Evolutionary conservation across 2,329 filamentous ascomycete genomes (phyloP).

Genomic region (Aspergillus calidoustus): DNA sequence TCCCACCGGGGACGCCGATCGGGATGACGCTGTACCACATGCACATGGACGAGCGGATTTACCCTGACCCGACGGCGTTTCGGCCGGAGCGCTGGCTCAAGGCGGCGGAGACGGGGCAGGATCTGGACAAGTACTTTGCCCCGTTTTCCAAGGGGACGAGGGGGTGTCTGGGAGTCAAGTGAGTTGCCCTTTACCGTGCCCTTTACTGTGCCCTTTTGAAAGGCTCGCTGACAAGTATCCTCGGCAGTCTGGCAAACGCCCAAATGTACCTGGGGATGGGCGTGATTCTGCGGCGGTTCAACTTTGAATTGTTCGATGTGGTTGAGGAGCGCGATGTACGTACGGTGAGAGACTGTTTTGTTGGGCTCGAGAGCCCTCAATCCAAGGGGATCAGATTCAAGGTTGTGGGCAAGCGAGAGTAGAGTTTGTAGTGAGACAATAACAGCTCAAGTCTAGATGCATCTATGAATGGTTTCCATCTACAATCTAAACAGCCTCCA

Average conservation of each 20-base stretch:
- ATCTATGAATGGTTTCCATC: not conserved
- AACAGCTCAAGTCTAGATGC: too few relatives aligned
- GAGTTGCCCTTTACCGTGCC: not conserved
- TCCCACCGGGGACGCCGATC: constrained; percentile 1
- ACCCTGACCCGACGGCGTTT: not conserved
- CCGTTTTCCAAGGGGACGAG: not conserved
- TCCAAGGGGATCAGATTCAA: not conserved
- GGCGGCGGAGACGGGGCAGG: not conserved
- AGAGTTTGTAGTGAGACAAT: not conserved
- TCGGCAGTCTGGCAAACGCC: not conserved
- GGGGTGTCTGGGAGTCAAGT: constrained; percentile 4
- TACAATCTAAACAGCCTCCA: not conserved
- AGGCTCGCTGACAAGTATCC: not conserved
- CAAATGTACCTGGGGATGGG: constrained; percentile 6
- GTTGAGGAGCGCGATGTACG: not conserved
- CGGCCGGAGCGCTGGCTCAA: constrained; percentile 4
- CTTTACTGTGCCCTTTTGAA: not conserved
- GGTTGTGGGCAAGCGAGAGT: not conserved
- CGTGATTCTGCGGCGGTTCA: not conserved
- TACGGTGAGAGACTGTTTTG: not conserved
- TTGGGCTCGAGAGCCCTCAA: not conserved
- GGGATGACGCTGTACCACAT: constrained; percentile 1
- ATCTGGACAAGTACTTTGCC: not conserved
- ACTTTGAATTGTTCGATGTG: constrained; percentile 1
- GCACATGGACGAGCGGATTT: not conserved